A percentile compares a stretch with the other conserved stretches of the same genome.
Conservation (phyloP, 805 yeast species). For the Suhomyces sp. region DNA sequence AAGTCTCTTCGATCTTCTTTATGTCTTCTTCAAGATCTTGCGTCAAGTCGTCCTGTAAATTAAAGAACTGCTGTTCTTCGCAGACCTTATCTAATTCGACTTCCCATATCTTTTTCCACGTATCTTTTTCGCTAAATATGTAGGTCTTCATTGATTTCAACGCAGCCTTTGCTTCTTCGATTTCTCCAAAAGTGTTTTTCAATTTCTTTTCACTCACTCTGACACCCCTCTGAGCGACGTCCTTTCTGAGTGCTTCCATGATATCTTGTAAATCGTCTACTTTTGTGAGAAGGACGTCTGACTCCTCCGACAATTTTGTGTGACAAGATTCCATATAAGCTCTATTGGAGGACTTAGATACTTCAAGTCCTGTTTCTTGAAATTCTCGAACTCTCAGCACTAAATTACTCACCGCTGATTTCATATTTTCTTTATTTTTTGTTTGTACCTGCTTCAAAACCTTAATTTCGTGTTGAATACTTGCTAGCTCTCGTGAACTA, state of each 20-base stretch:
- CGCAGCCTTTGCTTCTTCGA: constrained; percentile 52
- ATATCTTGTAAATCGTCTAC: constrained; percentile 92
- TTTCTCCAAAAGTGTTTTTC: constrained; percentile 60
- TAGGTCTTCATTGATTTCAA: constrained; percentile 56
- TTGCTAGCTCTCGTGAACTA: constrained; percentile 33
- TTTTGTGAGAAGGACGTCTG: constrained; percentile 68
- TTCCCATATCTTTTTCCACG: constrained; percentile 93
- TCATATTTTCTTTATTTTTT: constrained; percentile 41
- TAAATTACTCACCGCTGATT: constrained; percentile 42
- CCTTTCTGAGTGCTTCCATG: constrained; percentile 84
- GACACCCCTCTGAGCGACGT: constrained; percentile 88
- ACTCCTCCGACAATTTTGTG: constrained; percentile 65
- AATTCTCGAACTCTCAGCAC: constrained; percentile 48
- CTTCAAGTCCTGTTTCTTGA: constrained; percentile 44
- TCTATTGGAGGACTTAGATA: constrained; percentile 38
- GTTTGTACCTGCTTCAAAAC: constrained; percentile 56
- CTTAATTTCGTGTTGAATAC: constrained; percentile 56
- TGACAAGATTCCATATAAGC: constrained; percentile 77
- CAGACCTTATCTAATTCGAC: constrained; percentile 83
- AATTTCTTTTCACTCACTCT: constrained; percentile 75
- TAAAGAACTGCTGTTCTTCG: constrained; percentile 90
- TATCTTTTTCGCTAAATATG: constrained; percentile 68
- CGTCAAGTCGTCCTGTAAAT: constrained; percentile 82
- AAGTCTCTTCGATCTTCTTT: constrained; percentile 76
- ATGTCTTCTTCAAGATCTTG: constrained; percentile 79